Base-by-base conservation (phyloP, 2,329 filamentous ascomycete species). In the Teratosphaeria epicoccoides region DNA sequence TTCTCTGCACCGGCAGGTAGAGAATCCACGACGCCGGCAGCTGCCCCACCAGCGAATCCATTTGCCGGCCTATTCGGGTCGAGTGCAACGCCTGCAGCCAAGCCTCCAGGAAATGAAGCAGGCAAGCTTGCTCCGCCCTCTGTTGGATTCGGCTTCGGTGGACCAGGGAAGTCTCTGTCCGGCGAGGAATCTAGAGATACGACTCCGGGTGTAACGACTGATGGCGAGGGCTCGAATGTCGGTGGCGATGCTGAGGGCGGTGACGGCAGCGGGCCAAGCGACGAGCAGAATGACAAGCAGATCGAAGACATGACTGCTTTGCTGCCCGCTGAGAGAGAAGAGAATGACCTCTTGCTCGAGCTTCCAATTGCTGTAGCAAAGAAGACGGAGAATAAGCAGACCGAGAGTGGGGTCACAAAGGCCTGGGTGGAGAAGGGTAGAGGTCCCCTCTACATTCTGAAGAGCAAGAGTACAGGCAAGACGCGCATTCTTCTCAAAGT, bases 271-370 rank as follows among this genome's bases (percentile, higher is more conserved):
- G 49, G 66, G 61, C 58, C 61, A 24, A 57, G 51, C 24, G 59
- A 61, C 43, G 55, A 59, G 28, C 53, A 49, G 9, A 57, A 56
- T 24, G 63, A 66, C 29, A 52, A 59, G 29, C 65, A 83, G 66
- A 84, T 87, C 67, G 78, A 87, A 57, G 83, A 84, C 63, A 76
- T 91, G 60, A 82, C 82, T 51, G 80, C 80, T 14, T 78, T 82
- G 40, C 83, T 83, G 23, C 85, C 90, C 66, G 83, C 60, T 17
- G 68, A 70, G 53, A 43, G 49, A 24, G 59, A 86, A 64, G 78
- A 87, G 52, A 87, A 93, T 66, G 77, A 81, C 26, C 73, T 83
- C 33, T 66, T 89, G 20, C 78, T 85, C 65, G 84, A 91, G 63
- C 76, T 85, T 12, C 80, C 83, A 23, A 60, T 65, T 33, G 82